Conservation (phyloP, 176 grass and related monocot genomes). For the Triticum monococcum region DNA sequence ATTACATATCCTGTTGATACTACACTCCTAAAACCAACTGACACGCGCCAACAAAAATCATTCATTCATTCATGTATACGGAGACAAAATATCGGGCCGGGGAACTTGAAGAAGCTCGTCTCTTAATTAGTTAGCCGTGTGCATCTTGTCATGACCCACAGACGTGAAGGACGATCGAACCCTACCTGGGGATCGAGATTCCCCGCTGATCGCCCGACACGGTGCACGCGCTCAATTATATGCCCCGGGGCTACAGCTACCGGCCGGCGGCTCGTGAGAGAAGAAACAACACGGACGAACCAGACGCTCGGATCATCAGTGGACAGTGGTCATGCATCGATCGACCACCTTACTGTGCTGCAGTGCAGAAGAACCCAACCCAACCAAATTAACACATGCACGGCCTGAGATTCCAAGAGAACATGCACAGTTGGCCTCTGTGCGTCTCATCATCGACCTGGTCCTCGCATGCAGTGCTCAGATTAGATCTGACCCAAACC, state of each 20-base stretch:
- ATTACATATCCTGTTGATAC: not conserved
- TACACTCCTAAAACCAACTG: not conserved
- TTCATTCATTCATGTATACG: not conserved
- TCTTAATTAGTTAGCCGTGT: not conserved
- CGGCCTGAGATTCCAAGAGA: not conserved
- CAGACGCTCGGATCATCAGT: not conserved
- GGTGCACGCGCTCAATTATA: not conserved
- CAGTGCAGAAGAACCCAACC: too few relatives aligned
- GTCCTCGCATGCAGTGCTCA: not conserved
- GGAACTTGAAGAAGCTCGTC: constrained; percentile 38
- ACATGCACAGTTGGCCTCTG: not conserved
- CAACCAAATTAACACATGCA: not conserved
- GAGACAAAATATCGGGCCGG: not conserved
- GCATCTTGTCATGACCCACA: not conserved
- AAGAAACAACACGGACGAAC: constrained; percentile 32
- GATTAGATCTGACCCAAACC: not conserved
- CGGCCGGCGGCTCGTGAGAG: constrained; percentile 46
- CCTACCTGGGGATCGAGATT: constrained; percentile 26
- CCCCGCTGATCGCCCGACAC: not conserved
- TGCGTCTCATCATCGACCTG: not conserved
- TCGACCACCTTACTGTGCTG: not conserved
- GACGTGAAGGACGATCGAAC: not conserved
- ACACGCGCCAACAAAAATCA: not conserved
- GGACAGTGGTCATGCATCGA: not conserved
- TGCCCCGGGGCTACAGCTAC: not conserved